Percentiles rank a stretch among this genome's conserved stretches.
Conservation (phyloP, 2,329 filamentous ascomycete genomes). For the Colletotrichum musae region DNA sequence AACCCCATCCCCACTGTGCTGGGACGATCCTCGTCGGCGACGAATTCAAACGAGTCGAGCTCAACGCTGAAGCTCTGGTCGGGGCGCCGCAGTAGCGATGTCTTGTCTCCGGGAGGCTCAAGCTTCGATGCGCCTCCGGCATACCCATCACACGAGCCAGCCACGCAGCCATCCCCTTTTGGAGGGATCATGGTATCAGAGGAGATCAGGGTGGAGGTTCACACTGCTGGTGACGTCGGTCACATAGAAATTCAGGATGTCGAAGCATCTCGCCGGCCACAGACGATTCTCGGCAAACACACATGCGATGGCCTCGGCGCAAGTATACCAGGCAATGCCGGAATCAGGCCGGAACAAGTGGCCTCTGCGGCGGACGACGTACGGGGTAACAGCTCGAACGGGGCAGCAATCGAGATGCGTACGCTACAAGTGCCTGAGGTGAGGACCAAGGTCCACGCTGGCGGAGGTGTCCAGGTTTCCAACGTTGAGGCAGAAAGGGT, state of each 20-base stretch:
- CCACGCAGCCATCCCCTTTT: conserved; percentile 46
- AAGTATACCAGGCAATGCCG: conserved; percentile 37
- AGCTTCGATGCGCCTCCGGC: conserved; percentile 39
- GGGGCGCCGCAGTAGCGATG: conserved; percentile 41
- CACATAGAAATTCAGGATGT: conserved; percentile 40
- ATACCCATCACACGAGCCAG: conserved; percentile 39
- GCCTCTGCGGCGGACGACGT: conserved; percentile 13
- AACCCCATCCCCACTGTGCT: conserved; percentile 47
- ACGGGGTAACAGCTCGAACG: conserved; percentile 17
- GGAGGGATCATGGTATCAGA: conserved; percentile 75
- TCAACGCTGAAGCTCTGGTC: conserved; percentile 53
- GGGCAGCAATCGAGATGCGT: conserved; percentile 47
- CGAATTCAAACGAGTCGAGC: conserved; percentile 47
- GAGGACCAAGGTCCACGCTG: conserved; percentile 44
- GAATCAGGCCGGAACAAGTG: not conserved
- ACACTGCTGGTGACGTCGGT: conserved; percentile 43
- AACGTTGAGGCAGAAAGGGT: conserved; percentile 53
- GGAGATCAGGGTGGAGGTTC: conserved; percentile 70
- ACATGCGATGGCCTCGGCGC: conserved; percentile 14
- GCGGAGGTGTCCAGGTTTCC: conserved; percentile 46
- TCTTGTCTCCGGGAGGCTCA: conserved; percentile 31
- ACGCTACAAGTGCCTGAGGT: conserved; percentile 42
- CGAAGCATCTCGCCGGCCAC: conserved; percentile 35
- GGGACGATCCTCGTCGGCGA: conserved; percentile 44
- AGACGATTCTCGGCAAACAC: conserved; percentile 24